Base-by-base conservation (phyloP, 441 rosid species). In the Arabidopsis hybrid region DNA sequence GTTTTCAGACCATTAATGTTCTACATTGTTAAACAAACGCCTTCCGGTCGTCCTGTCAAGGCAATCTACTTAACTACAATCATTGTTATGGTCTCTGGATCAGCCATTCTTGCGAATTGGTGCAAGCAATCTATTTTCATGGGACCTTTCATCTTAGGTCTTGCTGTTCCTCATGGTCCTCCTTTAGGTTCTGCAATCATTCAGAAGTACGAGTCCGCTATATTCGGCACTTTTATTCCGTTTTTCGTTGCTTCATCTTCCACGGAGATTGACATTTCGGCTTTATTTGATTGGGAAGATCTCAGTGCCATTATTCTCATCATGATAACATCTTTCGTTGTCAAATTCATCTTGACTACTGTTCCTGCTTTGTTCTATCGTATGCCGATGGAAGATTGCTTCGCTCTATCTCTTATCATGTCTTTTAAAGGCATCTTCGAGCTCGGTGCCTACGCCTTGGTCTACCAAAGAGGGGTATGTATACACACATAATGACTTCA, bases 401-500 rank as follows among this genome's bases (percentile, higher is more conserved):
- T 81, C 7, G 78, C 83, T 8, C 78, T 86, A 4, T 78, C 87
- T 55, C 78, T 78, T 18, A 74, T 83, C 9, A 61, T 83, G 83
- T 70, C 83, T 62, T 78, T 65, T 35, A 81, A 81, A 78, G 88
- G 85, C 65, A 36, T 78, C 55, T 66, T 82, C 6, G 88, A 89
- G 55, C 45, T 89, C 0, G 76, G 79, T 1, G 75, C 79, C 16
- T 69, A 75, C 3, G 79, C 79, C 8, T 55, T 69, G 5, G 79
- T 60, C 9, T 75, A 46, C 45, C 79, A 75, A 39, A 75, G 75
- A 75, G 79, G 75, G 63, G 79, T 75, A 68, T 26, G 79, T 62
- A 43, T 31, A n/a, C 11, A 3, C 5, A 10, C 13, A 52, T 5
- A 6, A 65, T 4, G 6, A 1, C n/a, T 32, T 9, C 40, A 34